Percentiles rank a stretch among this genome's conserved stretches.
Evolutionary conservation across 1,284 basidiomycete genomes (phyloP).

Genomic region (Ustilago tritici): DNA sequence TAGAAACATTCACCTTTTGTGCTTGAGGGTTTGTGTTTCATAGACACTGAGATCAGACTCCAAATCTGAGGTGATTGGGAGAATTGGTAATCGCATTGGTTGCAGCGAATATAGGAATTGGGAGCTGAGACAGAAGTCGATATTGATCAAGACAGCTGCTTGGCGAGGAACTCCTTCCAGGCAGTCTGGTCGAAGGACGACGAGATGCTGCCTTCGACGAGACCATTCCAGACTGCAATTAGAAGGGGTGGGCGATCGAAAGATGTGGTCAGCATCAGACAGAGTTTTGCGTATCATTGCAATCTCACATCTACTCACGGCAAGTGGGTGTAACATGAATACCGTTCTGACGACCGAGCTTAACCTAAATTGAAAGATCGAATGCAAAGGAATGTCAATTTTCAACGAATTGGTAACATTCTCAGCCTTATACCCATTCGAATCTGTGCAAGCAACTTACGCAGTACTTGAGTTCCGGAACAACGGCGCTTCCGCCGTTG

Average conservation of each 20-base stretch:
- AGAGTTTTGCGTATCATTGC: background rate
- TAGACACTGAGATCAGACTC: background rate
- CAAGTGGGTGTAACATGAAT: constrained; percentile 92
- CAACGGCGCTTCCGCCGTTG: constrained; percentile 82
- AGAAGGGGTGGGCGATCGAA: background rate
- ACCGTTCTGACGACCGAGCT: constrained; percentile 88
- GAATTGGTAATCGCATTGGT: background rate
- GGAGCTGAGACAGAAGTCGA: background rate
- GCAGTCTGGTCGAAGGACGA: constrained; percentile 85
- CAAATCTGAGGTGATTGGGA: background rate
- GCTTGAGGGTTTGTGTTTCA: background rate
- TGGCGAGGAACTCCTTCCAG: constrained; percentile 84
- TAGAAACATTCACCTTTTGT: too few species aligned
- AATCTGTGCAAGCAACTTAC: constrained; percentile 19
- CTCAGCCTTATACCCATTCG: too few species aligned
- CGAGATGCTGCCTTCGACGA: constrained; percentile 82
- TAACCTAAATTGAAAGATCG: constrained; percentile 67
- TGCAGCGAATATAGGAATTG: background rate
- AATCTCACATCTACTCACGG: constrained; percentile 26
- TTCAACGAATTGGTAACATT: background rate
- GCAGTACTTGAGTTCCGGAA: constrained; percentile 86
- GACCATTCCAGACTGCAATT: constrained; percentile 72
- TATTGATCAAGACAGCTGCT: constrained; percentile 73
- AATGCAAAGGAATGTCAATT: constrained; percentile 68
- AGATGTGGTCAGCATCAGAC: constrained; percentile 1